These are phyloP conservation scores for Dryas octopetala DNA, from an alignment of 306 rosid genomes.

Conservation along the genomic window DNA sequence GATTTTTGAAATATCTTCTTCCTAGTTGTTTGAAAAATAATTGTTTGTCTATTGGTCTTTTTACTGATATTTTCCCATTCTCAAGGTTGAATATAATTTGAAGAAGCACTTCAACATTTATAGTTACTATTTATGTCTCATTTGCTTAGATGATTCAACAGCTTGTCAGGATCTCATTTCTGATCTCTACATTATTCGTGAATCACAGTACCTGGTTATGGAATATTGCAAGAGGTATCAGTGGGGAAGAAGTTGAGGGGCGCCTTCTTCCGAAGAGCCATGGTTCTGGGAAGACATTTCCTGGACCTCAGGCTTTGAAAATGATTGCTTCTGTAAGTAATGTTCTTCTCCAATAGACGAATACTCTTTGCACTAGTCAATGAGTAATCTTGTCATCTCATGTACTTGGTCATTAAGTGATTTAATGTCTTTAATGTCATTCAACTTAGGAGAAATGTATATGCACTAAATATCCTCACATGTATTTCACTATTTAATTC, in stretches of 20 bases:
- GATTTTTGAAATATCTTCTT: neutral
- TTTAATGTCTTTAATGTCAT: neutral
- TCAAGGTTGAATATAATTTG: neutral
- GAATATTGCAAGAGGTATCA: conserved; percentile 90
- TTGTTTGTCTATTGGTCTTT: neutral
- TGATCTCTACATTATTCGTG: conserved; percentile 35
- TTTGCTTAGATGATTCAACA: conserved; percentile 16
- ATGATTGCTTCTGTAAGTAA: conserved; percentile 64
- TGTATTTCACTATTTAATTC: neutral
- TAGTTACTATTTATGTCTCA: neutral
- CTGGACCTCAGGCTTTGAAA: conserved; percentile 87
- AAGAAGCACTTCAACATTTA: neutral
- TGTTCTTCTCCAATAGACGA: conserved; percentile 13
- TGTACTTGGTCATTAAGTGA: neutral
- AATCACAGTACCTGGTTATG: conserved; percentile 87
- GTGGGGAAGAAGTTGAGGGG: conserved; percentile 88
- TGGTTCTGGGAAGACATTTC: conserved; percentile 97
- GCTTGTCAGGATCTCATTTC: conserved; percentile 28
- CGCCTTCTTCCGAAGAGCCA: conserved; percentile 95
- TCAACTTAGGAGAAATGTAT: neutral
- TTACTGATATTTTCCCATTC: neutral
- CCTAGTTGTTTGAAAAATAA: neutral
- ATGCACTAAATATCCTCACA: neutral
- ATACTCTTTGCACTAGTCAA: neutral
- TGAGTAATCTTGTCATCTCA: neutral